These are phyloP conservation scores for Sclerotinia minor DNA, from an alignment of 2,329 filamentous ascomycete genomes.

Conservation along the genomic window DNA sequence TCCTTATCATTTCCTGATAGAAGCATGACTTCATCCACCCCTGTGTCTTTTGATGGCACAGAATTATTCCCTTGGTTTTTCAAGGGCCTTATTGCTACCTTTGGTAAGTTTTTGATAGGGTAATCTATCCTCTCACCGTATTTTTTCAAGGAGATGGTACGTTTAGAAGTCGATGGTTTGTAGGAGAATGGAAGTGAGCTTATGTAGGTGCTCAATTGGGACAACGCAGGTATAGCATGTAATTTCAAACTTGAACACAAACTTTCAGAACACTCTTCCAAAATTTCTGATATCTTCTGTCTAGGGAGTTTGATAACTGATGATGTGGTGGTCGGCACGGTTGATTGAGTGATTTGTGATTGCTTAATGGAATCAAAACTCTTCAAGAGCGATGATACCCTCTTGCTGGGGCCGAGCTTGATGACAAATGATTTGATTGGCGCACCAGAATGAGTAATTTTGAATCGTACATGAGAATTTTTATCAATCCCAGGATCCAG, in stretches of 20 bases:
- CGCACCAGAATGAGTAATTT: background rate
- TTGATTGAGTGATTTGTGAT: background rate
- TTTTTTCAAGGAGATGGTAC: background rate
- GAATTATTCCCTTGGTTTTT: background rate
- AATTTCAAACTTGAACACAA: background rate
- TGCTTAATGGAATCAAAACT: background rate
- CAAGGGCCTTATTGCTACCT: too few relatives aligned
- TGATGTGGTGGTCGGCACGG: too few relatives aligned
- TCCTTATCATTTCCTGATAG: background rate
- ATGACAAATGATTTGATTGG: background rate
- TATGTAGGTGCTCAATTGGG: slow-evolving; percentile 6
- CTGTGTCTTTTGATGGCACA: background rate
- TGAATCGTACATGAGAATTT: background rate
- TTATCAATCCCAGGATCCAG: background rate
- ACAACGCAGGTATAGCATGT: slow-evolving; percentile 5
- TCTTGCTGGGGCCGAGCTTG: background rate
- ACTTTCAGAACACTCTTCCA: slow-evolving; percentile 5
- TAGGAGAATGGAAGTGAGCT: background rate
- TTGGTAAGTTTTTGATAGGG: too few relatives aligned
- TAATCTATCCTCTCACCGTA: background rate
- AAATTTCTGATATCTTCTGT: background rate
- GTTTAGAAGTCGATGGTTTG: background rate
- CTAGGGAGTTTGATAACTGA: background rate
- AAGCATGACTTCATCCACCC: background rate
- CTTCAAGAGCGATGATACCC: background rate